Evolutionary conservation across 495 filamentous ascomycete genomes (phyloP).

Genomic region (Penicillium soppii): DNA sequence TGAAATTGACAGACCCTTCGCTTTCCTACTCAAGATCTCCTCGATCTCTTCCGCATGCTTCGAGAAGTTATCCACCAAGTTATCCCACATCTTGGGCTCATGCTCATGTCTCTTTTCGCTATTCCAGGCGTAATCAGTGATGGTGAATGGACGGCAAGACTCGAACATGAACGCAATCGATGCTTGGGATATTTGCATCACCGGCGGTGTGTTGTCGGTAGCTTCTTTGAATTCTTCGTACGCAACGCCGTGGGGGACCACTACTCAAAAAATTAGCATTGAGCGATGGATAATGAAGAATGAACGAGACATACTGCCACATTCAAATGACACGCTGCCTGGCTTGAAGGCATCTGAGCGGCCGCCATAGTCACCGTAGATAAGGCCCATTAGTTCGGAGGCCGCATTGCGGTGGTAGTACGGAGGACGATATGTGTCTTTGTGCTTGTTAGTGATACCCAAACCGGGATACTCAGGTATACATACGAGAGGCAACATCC

Average conservation of each 20-base stretch:
- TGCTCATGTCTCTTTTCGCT: conserved; percentile 56
- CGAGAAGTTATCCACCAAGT: conserved; percentile 50
- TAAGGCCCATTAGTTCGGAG: conserved; percentile 51
- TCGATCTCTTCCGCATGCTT: conserved; percentile 44
- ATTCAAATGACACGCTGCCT: conserved; percentile 58
- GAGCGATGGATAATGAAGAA: background rate
- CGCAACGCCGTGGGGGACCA: conserved; percentile 58
- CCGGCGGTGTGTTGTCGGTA: conserved; percentile 42
- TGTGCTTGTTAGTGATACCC: background rate
- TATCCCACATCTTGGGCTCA: conserved; percentile 58
- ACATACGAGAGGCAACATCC: conserved; percentile 47
- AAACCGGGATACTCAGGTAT: background rate
- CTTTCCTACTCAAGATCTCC: conserved; percentile 32
- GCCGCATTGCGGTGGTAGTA: conserved; percentile 53
- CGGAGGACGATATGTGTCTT: conserved; percentile 49
- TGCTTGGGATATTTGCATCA: conserved; percentile 47
- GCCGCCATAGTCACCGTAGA: conserved; percentile 55
- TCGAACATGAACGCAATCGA: conserved; percentile 63
- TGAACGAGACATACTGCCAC: conserved; percentile 38
- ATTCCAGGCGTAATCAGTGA: conserved; percentile 53
- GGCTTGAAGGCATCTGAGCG: conserved; percentile 58
- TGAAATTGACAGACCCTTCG: conserved; percentile 13
- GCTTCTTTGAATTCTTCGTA: conserved; percentile 66
- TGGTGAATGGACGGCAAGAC: conserved; percentile 48
- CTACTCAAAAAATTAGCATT: conserved; percentile 8